Base-by-base conservation (phyloP, 805 yeast species). In the Huiozyma naganishii region DNA sequence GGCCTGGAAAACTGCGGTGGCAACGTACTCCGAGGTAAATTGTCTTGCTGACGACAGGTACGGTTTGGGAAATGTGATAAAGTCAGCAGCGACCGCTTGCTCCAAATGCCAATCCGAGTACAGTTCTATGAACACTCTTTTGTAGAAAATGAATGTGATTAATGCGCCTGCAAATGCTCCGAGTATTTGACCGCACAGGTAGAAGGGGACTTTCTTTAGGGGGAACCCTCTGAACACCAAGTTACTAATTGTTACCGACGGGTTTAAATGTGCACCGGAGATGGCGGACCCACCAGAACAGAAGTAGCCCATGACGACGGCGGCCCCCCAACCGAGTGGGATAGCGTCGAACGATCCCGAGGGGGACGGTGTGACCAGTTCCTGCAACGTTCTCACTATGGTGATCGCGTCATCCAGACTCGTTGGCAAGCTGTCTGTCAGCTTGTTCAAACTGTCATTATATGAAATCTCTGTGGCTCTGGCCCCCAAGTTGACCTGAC, bases 211-310 rank as follows among this genome's bases (percentile, higher is more conserved):
- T 48, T 74, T 73, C 42, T 59, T 61, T 64, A 72, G 64, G 28
- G 79, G 79, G 52, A 75, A 74, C 6, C 71, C 72, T 58, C 80
- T 67, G 52, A 62, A 75, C 9, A 71, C 53, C 47, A 72, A 73
- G 52, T 70, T 64, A 7, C 69, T 56, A 7, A 75, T 41, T 1
- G 79, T 73, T 32, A 74, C 68, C 45, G 76, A 73, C 4, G 79
- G 78, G 56, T 75, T 74, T 46, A 74, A 54, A 56, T 74, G 80
- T n/a, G 74, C 80, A 53, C 78, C 79, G 34, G 78, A 73, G 42
- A 74, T 63, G 8, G 67, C 65, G 48, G 62, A 55, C 50, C 80
- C 80, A 46, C 77, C 77, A 36, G 76, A 66, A 6, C 67, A 62
- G 42, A 66, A 62, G 51, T 71, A 72, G 40, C 79, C 80, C 53